Conservation (phyloP, 176 grass and related monocot species). For the Oryza coarctata region DNA sequence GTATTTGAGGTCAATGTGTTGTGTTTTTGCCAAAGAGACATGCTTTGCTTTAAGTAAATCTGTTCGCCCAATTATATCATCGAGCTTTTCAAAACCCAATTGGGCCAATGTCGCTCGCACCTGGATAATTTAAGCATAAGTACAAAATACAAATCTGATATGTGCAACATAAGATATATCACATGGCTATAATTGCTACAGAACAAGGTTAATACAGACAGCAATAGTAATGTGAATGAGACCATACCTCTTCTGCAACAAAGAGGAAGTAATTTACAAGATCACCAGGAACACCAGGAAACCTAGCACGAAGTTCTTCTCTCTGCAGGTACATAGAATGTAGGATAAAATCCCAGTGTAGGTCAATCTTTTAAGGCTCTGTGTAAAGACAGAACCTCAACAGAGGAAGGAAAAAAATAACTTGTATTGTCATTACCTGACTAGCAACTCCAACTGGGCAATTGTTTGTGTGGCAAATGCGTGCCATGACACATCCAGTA, state of each 20-base stretch:
- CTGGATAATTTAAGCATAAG: constrained; percentile 49
- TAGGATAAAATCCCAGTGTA: constrained; percentile 37
- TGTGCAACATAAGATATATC: not conserved
- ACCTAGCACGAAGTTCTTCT: constrained; percentile 98
- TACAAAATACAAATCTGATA: constrained; percentile 14
- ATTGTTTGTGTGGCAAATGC: constrained; percentile 99
- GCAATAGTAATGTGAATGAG: constrained; percentile 19
- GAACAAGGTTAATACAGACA: constrained; percentile 20
- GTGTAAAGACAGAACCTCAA: not conserved
- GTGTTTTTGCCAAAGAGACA: constrained; percentile 92
- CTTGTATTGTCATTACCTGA: constrained; percentile 66
- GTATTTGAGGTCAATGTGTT: constrained; percentile 85
- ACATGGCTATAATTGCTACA: not conserved
- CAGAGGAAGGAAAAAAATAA: constrained; percentile 38
- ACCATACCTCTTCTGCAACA: constrained; percentile 96
- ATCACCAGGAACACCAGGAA: constrained; percentile 99
- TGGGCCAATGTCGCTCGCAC: constrained; percentile 83
- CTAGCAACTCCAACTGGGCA: constrained; percentile 99
- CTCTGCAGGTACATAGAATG: constrained; percentile 60
- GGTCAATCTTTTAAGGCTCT: not conserved
- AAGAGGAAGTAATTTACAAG: constrained; percentile 97
- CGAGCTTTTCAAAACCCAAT: constrained; percentile 96
- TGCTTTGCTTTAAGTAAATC: constrained; percentile 84
- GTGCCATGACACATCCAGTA: constrained; percentile 98
- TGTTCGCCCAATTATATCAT: constrained; percentile 90